A percentile compares a stretch with the other conserved stretches of the same genome.
phyloP scores from a whole-genome alignment of 306 rosid genomes.

The Aeschynomene evenia region DNA sequence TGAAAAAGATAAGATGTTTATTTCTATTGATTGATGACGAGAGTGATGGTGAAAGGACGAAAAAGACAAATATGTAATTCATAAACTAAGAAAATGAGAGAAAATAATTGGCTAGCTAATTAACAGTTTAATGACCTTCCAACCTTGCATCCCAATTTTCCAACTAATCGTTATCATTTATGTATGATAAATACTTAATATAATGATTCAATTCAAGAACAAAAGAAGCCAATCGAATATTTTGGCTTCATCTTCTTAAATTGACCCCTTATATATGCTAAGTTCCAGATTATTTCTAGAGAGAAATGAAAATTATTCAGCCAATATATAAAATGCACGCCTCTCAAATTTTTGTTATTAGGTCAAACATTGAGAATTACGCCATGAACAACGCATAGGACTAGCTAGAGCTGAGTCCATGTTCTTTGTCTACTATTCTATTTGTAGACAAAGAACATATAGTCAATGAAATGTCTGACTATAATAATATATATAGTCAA shows the following conservation, averaged over 20 bases:
- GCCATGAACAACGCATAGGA: not conserved
- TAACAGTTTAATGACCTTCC: no score
- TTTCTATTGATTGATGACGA: not conserved
- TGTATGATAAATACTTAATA: not conserved
- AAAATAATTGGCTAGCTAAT: constrained; percentile 4
- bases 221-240: not conserved
- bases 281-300: not conserved
- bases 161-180: not conserved
- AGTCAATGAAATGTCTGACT: not conserved
- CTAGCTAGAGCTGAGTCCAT: not conserved
- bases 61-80: not conserved
- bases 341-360: not conserved
- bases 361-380: constrained; percentile 21
- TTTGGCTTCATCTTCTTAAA: not conserved
- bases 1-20: not conserved
- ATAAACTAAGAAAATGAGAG: not conserved
- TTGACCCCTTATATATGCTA: not conserved
- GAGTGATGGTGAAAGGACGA: constrained; percentile 15
- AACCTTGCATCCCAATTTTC: not conserved
- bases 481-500: not conserved
- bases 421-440: not conserved
- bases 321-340: not conserved
- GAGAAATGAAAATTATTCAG: not conserved
- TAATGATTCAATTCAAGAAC: not conserved
- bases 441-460: no score